A percentile compares a stretch with the other conserved stretches of the same genome.
Evolutionary conservation across 306 rosid genomes (phyloP).

Genomic region (Morella rubra): DNA sequence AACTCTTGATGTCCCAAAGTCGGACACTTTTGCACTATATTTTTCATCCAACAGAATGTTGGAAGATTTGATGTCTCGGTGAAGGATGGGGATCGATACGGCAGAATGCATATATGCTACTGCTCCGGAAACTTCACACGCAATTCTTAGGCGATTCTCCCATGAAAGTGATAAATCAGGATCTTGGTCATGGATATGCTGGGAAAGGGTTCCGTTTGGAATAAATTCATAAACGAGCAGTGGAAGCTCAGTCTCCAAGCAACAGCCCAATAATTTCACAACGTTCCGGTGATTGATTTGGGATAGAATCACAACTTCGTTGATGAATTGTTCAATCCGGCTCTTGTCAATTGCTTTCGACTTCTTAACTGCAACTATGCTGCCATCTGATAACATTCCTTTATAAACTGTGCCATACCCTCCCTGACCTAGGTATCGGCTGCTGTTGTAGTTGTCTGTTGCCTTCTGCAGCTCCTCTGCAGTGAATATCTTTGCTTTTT

Average conservation of each 20-base stretch:
- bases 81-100: slow-evolving; percentile 23
- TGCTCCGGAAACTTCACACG: no score
- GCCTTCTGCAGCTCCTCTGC: slow-evolving; percentile 34
- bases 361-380: slow-evolving; percentile 31
- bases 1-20: no score
- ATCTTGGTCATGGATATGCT: slow-evolving; percentile 1
- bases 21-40: no score
- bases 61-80: slow-evolving; percentile 30
- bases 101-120: no score
- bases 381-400: slow-evolving; percentile 19
- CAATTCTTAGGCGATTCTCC: no score
- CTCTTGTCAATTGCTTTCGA: neutral
- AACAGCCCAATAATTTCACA: slow-evolving; percentile 23
- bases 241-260: slow-evolving; percentile 12
- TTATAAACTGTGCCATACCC: slow-evolving; percentile 27
- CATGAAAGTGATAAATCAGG: neutral
- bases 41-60: slow-evolving; percentile 8
- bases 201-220: no score
- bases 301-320: slow-evolving; percentile 33
- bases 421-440: slow-evolving; percentile 34
- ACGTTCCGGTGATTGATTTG: slow-evolving; percentile 38
- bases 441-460: slow-evolving; percentile 21
- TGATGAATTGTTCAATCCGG: slow-evolving; percentile 28
- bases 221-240: neutral
- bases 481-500: slow-evolving; percentile 26